Conservation (phyloP, 2,329 filamentous ascomycete genomes). For the Fusarium succisae region DNA sequence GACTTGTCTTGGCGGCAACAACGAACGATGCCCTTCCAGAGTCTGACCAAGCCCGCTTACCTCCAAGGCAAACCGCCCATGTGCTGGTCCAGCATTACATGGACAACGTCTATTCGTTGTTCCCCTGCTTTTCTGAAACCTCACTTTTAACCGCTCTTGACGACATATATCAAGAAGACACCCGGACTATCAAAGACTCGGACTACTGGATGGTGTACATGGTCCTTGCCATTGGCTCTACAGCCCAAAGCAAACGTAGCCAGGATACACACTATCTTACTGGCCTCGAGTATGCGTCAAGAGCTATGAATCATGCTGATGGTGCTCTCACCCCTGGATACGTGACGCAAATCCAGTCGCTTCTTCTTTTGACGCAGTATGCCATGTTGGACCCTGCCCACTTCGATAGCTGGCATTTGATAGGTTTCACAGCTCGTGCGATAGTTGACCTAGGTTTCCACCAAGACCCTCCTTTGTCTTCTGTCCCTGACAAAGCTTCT, state of each 20-base stretch:
- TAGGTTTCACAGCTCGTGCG: slow-evolving; percentile 88
- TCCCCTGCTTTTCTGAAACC: slow-evolving; percentile 85
- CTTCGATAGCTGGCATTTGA: slow-evolving; percentile 93
- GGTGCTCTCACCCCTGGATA: slow-evolving; percentile 86
- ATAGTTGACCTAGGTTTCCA: slow-evolving; percentile 92
- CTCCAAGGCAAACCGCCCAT: slow-evolving; percentile 73
- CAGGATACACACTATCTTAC: slow-evolving; percentile 70
- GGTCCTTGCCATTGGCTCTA: slow-evolving; percentile 85
- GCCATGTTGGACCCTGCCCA: slow-evolving; percentile 89
- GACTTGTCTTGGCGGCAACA: slow-evolving; percentile 85
- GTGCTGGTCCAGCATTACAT: slow-evolving; percentile 85
- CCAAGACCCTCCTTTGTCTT: slow-evolving; percentile 83
- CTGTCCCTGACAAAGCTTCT: slow-evolving; percentile 71
- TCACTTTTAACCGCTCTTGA: slow-evolving; percentile 81
- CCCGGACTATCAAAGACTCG: slow-evolving; percentile 68
- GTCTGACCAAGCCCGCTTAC: slow-evolving; percentile 69
- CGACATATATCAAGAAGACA: slow-evolving; percentile 78
- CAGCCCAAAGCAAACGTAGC: slow-evolving; percentile 74
- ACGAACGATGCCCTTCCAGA: slow-evolving; percentile 77
- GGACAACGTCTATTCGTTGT: slow-evolving; percentile 79
- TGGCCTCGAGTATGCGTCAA: slow-evolving; percentile 65
- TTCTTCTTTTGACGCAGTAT: slow-evolving; percentile 88
- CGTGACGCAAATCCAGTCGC: slow-evolving; percentile 84
- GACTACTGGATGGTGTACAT: slow-evolving; percentile 91
- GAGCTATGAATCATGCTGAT: slow-evolving; percentile 81